Evolutionary conservation across 2,329 filamentous ascomycete species (phyloP), one percentile per base, ranked within the genome.

Genomic region (Leptodontidium sp.): DNA sequence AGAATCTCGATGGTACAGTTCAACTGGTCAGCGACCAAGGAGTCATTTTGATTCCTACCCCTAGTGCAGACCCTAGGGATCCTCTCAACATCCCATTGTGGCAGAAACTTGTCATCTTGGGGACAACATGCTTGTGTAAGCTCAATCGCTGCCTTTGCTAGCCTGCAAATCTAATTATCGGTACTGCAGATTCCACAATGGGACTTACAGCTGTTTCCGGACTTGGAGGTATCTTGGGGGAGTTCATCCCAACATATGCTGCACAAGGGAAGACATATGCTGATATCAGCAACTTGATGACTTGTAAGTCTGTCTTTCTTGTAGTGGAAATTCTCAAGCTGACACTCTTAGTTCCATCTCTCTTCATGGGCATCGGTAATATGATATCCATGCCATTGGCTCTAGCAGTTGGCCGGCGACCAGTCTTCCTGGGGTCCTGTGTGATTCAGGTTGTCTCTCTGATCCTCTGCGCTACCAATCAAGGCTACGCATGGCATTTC

Each of bases 201-300:
- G 58, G 70, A 2, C 74, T 77, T 58, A 75, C 77, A 67, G 73
- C 73, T 1, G 67, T 86, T 80, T 84, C 84, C 49, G 85, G 85
- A 66, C 78, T 86, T 4, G 85, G 80, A 2, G 73, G 79, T 0
- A 79, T 81, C 40, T 72, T 82, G 12, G 73, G 73, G 0, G 72
- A 77, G 17, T 80, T 81, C 66, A 75, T 80, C 35, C 69, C 73
- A 53, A 68, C 79, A 8, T 81, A 81, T 59, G 65, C 67, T 1
- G 71, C 75, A 65, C 71, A 80, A 47, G 71, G 74, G 32, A 55
- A 73, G 4, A 64, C 59, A 2, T 45, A 68, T 14, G 65, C 70
- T 4, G 65, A 81, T 14, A 73, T 80, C 1, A 76, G 78, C 53
- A 77, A 78, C 71, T 67, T 82, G n/a, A 24, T 65, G 62, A 65